Evolutionary conservation across 305 asterid genomes (phyloP), one percentile per base, ranked within the genome.

Genomic region (Lippia alba): DNA sequence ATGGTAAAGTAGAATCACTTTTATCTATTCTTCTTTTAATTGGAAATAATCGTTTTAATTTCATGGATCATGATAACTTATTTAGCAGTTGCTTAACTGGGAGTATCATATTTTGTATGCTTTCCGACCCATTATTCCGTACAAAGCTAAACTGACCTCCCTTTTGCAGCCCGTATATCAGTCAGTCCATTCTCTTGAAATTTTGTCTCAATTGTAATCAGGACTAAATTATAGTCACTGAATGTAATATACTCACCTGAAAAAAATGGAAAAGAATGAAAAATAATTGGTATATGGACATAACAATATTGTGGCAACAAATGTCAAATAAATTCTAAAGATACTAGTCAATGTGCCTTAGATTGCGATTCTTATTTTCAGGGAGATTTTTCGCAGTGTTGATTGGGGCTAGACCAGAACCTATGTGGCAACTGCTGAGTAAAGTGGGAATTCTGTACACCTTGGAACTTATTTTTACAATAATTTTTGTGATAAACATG

Each of bases 331-430:
- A 10, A 44, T 44, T 44, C 14, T 44, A 11, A 44, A 44, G 12
- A 44, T 10, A 44, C 8, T 44, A 44, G 14, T 44, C 49, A 44
- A 8, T 6, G 2, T 10, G 60, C 50, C 15, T 61, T 41, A 36
- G 53, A 14, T 64, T 64, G 61, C 40, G 56, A 34, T 70, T 76
- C 41, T 76, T 77, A 59, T 80, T 76, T 24, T 60, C 89, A 91
- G 99, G 97, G 72, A 82, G 82, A 78, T 92, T 91, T 83, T 94
- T 91, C 11, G 97, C 91, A 85, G 93, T 90, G 34, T 83, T 94
- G 51, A 88, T 90, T 57, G 99, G 99, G 57, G 84, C 79, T 24
- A 85, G 97, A 74, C 83, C 89, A 10, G 96, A 84, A 2, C 82
- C 97, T 24, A 76, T 94, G 20, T 87, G 90, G 96, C 74, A 81